Base-by-base conservation (phyloP, 306 rosid genomes). In the Trifolium pratense region DNA sequence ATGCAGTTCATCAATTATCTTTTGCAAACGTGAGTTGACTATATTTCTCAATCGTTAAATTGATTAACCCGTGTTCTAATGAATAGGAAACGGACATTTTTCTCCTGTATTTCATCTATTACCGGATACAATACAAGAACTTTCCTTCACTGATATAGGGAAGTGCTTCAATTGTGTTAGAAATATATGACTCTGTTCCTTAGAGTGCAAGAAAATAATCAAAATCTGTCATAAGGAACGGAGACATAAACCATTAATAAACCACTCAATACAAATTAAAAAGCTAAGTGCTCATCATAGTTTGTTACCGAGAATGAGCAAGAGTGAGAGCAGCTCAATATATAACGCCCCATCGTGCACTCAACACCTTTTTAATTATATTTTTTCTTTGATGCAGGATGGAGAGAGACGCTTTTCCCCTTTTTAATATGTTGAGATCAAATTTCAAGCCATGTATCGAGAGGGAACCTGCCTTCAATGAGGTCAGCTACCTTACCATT, bases 341-440 rank as follows among this genome's bases (percentile, higher is more conserved):
- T 32, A 32, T 34, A 34, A 8, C 2, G 9, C 39, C 9, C 9
- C 2, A 2, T 34, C 9, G 9, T 34, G 9, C 39, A 36, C 39
- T 8, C 26, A 37, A 34, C 10, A 34, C 11, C 10, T 15, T 56
- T 14, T 18, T 32, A 32, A 36, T 18, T 39, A 23, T 43, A 26
- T 58, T 14, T 25, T 43, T 78, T 18, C 17, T 25, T 18, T 31
- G 17, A 67, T 80, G 76, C 94, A 94, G 98, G 85, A 79, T 94
- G 96, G 90, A 90, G 82, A 88, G 97, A 83, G 95, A 91, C 81
- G 92, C 97, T 66, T 65, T 90, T 71, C 97, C 97, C 3, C 97
- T 95, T 79, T 91, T 90, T 65, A 95, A 84, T 74, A 90, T 88
- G 93, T 76, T 95, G 83, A 85, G 85, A 80, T 67, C 68, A 25